Base-by-base conservation (phyloP, 2,329 filamentous ascomycete species). In the Catunica adiposa region DNA sequence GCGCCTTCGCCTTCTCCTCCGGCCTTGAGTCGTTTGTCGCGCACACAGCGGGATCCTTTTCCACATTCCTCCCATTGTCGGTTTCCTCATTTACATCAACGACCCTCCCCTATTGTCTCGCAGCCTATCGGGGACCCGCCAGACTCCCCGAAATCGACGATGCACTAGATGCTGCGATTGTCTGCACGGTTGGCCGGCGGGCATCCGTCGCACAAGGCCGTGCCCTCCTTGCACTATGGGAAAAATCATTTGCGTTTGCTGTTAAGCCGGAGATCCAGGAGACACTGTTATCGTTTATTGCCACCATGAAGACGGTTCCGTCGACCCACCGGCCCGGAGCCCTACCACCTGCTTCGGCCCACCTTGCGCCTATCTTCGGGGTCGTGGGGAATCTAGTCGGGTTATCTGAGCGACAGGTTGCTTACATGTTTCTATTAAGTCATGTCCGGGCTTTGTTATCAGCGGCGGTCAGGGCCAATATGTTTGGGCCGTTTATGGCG, bases 1-100 rank as follows among this genome's bases (percentile, higher is more conserved):
- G 86, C 57, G 87, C 86, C n/a, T 92, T 92, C 69, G 86, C 86
- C 63, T 92, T 90, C 71, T 86, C 82, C 71, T 84, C 80, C 62
- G 86, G 86, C 2, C 76, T 92, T 15, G 86, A 92, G 69, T 90
- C 86, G 42, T 90, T 84, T 66, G 79, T 89, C 17, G 82, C 83
- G 2, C 86, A 92, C 70, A 73, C 73, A 61, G 59, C 66, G 17
- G 64, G 69, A 20, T 66, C 70, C 22, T 84, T 88, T 67, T 65
- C 77, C 46, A 68, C 71, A 48, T 92, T 92, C 69, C 75, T 92
- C 15, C 74, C 77, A 9, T 71, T 86, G 22, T 88, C 85, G 2
- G 69, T 90, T 4, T 75, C 78, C 5, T 84, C 84, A 7, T 79
- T 86, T 64, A 83, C 85, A 38, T 78, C 78, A 52, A 84, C 84